phyloP scores from a whole-genome alignment of 257 asterid genomes.

The Vinca minor region DNA sequence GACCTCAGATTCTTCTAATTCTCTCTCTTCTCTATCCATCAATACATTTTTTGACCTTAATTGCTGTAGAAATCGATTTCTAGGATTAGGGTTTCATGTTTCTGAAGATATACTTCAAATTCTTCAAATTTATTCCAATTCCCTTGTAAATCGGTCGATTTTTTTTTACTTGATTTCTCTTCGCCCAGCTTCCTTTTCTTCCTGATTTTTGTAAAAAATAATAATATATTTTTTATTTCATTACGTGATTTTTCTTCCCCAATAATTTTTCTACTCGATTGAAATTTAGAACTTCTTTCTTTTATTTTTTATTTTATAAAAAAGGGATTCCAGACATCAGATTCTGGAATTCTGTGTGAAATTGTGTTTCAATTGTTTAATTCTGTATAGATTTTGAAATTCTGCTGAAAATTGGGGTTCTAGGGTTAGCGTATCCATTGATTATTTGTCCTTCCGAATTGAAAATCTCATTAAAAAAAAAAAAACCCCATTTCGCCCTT shows the following conservation, averaged over 20 bases:
- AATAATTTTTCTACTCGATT: constrained; percentile 1
- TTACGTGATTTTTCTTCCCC: too few relatives aligned
- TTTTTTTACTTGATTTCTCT: neutral
- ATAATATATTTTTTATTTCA: too few relatives aligned
- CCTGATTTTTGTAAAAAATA: neutral
- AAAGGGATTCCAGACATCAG: constrained; percentile 7
- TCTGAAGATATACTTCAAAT: constrained; percentile 7
- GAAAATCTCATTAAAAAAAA: neutral
- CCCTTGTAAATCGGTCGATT: constrained; percentile 5
- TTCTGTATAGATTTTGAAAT: too few relatives aligned
- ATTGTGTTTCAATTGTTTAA: neutral
- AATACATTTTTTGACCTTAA: constrained; percentile 8
- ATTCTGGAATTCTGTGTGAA: neutral
- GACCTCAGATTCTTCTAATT: constrained; percentile 10
- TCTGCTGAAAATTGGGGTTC: constrained; percentile 9
- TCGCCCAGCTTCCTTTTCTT: too few relatives aligned
- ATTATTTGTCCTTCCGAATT: neutral
- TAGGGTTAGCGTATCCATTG: constrained; percentile 13
- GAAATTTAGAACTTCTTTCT: neutral
- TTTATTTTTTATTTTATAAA: too few relatives aligned
- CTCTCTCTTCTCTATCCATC: constrained; percentile 7
- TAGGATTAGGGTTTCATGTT: constrained; percentile 24
- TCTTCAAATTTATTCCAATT: neutral
- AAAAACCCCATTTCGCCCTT: constrained; percentile 3
- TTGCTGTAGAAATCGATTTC: neutral